These are phyloP conservation scores for Xerocomellus intermedius DNA, from an alignment of 768 basidiomycete genomes.

Conservation along the genomic window DNA sequence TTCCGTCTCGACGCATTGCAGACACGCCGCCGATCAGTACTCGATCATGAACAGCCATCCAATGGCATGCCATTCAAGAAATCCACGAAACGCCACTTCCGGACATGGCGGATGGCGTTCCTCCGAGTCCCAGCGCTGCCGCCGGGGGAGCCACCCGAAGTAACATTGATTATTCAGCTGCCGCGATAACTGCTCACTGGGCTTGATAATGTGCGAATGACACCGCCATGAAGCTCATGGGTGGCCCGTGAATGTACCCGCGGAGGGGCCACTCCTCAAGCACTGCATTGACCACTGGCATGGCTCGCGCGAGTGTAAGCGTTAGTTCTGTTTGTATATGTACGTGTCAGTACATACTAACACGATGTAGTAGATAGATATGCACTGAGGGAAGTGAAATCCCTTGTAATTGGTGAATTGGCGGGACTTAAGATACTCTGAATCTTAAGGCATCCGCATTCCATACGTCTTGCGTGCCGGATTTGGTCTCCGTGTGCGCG, in stretches of 20 bases:
- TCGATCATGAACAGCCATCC: not conserved
- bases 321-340: not conserved
- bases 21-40: not conserved
- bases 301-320: not conserved
- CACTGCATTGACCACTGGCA: not conserved
- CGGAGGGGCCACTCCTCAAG: no score
- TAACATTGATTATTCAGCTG: not conserved
- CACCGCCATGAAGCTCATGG: no score
- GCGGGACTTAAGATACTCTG: not conserved
- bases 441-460: no score
- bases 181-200: not conserved
- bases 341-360: not conserved
- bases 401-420: not conserved
- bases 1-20: no score
- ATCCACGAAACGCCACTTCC: not conserved
- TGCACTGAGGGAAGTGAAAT: no score
- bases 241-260: no score
- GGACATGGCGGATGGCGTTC: not conserved
- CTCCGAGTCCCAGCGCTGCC: not conserved
- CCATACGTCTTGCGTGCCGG: not conserved
- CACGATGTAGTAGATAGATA: not conserved
- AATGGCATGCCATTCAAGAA: no score
- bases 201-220: not conserved
- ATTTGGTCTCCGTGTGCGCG: not conserved
- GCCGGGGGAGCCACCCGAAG: not conserved